Percentiles rank a stretch among this genome's conserved stretches.
These are phyloP conservation scores for Steccherinum ochraceum DNA, from an alignment of 768 basidiomycete genomes.

Conservation along the genomic window DNA sequence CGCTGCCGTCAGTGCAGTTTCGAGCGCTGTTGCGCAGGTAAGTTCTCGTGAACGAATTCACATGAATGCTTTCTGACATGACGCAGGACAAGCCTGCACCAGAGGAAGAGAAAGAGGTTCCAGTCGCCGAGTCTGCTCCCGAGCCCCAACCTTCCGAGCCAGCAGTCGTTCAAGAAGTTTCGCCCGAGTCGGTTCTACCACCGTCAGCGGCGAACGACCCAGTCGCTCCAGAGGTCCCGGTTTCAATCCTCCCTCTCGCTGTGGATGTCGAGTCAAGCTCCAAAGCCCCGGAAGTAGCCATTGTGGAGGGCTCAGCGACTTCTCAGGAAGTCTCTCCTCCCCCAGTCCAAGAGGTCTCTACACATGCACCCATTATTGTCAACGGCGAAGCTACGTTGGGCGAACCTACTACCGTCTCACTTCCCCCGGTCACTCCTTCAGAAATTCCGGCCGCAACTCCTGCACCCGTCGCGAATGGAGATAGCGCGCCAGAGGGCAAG, in stretches of 20 bases:
- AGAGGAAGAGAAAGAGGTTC: conserved; percentile 11
- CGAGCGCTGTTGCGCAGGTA: neutral
- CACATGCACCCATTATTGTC: conserved; percentile 5
- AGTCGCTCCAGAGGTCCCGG: conserved; percentile 14
- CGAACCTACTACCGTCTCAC: neutral
- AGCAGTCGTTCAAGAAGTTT: conserved; percentile 4
- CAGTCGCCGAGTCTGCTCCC: too few relatives aligned
- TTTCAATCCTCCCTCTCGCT: conserved; percentile 14
- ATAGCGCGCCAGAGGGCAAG: too few relatives aligned
- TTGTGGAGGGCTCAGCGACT: conserved; percentile 15
- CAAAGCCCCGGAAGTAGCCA: conserved; percentile 12
- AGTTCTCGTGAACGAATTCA: too few relatives aligned
- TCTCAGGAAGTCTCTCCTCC: conserved; percentile 1
- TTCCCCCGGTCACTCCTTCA: conserved; percentile 4
- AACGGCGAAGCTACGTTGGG: neutral
- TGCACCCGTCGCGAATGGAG: neutral
- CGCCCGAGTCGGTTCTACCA: conserved; percentile 7
- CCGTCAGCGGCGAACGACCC: neutral
- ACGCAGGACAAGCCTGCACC: too few relatives aligned
- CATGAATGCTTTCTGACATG: too few relatives aligned
- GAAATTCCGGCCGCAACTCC: conserved; percentile 1
- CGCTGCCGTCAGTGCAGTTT: neutral
- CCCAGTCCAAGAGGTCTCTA: conserved; percentile 7
- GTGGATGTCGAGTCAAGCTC: conserved; percentile 7
- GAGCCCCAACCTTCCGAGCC: conserved; percentile 5